Evolutionary conservation across 305 asterid genomes (phyloP).

Genomic region (Striga hermonthica): DNA sequence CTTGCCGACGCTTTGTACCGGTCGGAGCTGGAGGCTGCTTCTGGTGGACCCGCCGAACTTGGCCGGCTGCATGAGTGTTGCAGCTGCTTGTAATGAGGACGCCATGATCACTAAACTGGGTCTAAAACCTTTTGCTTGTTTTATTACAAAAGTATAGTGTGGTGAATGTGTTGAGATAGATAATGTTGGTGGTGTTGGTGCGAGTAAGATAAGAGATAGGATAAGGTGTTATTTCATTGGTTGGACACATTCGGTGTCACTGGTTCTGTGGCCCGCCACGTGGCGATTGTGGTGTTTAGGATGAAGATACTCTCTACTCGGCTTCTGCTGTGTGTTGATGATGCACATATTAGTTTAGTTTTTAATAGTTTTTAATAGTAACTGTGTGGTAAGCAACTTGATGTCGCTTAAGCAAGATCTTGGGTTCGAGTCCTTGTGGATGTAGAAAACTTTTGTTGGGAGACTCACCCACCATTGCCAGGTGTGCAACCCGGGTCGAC

Average conservation of each 20-base stretch:
- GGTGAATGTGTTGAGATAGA: background rate
- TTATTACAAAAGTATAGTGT: slow-evolving; percentile 31
- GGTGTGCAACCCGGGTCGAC: too few relatives aligned
- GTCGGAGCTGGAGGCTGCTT: slow-evolving; percentile 50
- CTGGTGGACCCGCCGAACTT: slow-evolving; percentile 54
- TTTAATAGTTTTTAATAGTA: too few relatives aligned
- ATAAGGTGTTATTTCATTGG: slow-evolving; percentile 65
- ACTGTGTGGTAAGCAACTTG: too few relatives aligned
- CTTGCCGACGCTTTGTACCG: slow-evolving; percentile 49
- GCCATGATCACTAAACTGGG: slow-evolving; percentile 44
- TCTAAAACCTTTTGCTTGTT: background rate
- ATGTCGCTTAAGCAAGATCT: too few relatives aligned
- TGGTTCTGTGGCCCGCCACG: slow-evolving; percentile 42
- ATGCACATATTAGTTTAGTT: too few relatives aligned
- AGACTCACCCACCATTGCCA: too few relatives aligned
- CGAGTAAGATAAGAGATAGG: slow-evolving; percentile 64
- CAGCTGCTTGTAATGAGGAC: slow-evolving; percentile 80
- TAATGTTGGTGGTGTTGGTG: slow-evolving; percentile 46
- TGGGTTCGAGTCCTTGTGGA: too few relatives aligned
- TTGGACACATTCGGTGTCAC: slow-evolving; percentile 25
- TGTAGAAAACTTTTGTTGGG: too few relatives aligned
- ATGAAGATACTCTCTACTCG: slow-evolving; percentile 31
- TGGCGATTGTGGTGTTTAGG: slow-evolving; percentile 41
- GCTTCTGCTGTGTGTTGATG: slow-evolving; percentile 7
- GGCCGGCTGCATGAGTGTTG: slow-evolving; percentile 78